These are phyloP conservation scores for Amanita exitialis DNA, from an alignment of 768 basidiomycete species.

Conservation along the genomic window DNA sequence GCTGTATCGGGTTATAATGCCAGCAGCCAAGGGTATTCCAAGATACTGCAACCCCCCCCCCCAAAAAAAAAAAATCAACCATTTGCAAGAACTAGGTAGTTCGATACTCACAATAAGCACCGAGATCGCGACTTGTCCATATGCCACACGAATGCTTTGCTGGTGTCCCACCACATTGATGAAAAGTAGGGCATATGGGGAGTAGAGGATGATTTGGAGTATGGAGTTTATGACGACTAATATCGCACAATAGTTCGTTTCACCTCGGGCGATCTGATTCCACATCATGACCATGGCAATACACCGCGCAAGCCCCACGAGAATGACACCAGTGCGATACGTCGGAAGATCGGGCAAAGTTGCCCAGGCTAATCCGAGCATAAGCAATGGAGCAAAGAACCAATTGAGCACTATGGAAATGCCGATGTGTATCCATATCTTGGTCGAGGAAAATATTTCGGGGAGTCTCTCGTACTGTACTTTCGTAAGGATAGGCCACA, in stretches of 20 bases:
- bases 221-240: slow-evolving; percentile 74
- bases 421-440: slow-evolving; percentile 57
- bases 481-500: slow-evolving; percentile 76
- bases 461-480: slow-evolving; percentile 71
- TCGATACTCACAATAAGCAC: slow-evolving; percentile 54
- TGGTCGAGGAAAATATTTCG: slow-evolving; percentile 35
- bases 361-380: slow-evolving; percentile 83
- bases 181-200: slow-evolving; percentile 66
- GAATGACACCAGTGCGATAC: slow-evolving; percentile 71
- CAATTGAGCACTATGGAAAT: slow-evolving; percentile 70
- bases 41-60: slow-evolving; percentile 63
- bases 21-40: slow-evolving; percentile 71
- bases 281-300: slow-evolving; percentile 78
- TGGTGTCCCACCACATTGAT: slow-evolving; percentile 57
- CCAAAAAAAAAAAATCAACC: background rate
- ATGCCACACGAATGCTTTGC: slow-evolving; percentile 36
- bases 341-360: slow-evolving; percentile 70
- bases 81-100: background rate
- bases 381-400: slow-evolving; percentile 72
- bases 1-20: slow-evolving; percentile 55
- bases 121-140: slow-evolving; percentile 51
- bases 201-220: slow-evolving; percentile 69
- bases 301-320: slow-evolving; percentile 71
- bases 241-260: slow-evolving; percentile 66
- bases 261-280: slow-evolving; percentile 65